Conservation (phyloP, 2,329 filamentous ascomycete species). For the Xylariaceae sp. region DNA sequence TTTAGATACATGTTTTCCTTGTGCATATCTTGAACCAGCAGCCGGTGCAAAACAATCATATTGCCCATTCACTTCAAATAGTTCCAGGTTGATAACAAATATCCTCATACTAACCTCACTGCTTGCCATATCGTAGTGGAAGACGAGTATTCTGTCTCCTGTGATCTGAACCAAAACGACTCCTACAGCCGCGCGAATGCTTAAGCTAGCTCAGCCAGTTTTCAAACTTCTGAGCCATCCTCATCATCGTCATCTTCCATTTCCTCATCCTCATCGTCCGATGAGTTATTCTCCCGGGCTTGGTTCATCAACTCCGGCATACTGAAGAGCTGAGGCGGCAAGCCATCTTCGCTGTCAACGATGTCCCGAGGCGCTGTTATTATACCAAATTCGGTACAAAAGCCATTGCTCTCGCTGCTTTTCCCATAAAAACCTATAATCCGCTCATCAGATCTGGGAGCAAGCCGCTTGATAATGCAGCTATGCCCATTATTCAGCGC, state of each 20-base stretch:
- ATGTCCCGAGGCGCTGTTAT: slow-evolving; percentile 39
- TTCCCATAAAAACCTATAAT: slow-evolving; percentile 45
- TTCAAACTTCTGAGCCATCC: neutral
- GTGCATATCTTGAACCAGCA: too few species aligned
- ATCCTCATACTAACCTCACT: too few species aligned
- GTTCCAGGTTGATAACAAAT: too few species aligned
- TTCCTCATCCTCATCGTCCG: neutral
- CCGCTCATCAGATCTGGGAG: slow-evolving; percentile 32
- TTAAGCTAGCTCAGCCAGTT: too few species aligned
- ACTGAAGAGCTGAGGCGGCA: slow-evolving; percentile 39
- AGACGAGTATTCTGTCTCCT: too few species aligned
- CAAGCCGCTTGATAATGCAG: slow-evolving; percentile 23
- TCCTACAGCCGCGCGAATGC: too few species aligned
- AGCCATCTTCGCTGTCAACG: slow-evolving; percentile 19
- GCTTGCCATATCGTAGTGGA: too few species aligned
- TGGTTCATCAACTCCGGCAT: slow-evolving; percentile 35
- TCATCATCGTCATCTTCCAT: neutral
- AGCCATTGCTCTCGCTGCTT: slow-evolving; percentile 27
- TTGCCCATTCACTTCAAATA: too few species aligned
- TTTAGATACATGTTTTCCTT: too few species aligned
- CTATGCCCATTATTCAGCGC: slow-evolving; percentile 14
- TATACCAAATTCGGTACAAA: slow-evolving; percentile 42
- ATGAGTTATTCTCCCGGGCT: neutral
- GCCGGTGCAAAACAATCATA: too few species aligned
- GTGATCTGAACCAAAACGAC: too few species aligned